Base-by-base conservation (phyloP, 345 rosid genomes). In the Viola odorata region DNA sequence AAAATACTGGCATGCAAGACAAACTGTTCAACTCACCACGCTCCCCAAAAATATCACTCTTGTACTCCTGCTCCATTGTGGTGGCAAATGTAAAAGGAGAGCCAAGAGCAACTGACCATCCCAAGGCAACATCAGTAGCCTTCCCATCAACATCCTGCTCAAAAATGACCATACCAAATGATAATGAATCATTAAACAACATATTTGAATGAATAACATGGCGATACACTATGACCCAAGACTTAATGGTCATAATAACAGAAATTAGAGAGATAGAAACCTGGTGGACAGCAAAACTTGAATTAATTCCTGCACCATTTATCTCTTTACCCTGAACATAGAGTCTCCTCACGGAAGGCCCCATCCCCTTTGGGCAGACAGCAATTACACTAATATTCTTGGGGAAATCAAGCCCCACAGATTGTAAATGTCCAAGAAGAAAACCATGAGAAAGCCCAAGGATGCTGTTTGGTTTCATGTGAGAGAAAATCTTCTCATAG, bases 41-140 rank as follows among this genome's bases (percentile, higher is more conserved):
- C 78, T 91, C 98, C 60, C 96, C 96, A 63, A 91, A 91, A 60
- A 91, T 86, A 76, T 91, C 98, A 82, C 98, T 91, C 84, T 72
- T 86, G 74, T 88, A 91, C 84, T 91, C 98, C 70, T 86, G 85
- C 72, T 88, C 98, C 64, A 86, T 72, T 15, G 92, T 88, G 16
- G 92, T 89, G 17, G 91, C 95, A 78, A 91, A 91, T 5, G 96
- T 82, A 67, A 85, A 87, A 45, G 96, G 96, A 57, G 98, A 91
- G 40, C 96, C 98, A 63, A 89, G 90, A 55, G 92, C 98, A 71
- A 91, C 79, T 4, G 95, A 91, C 92, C 96, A 91, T 72, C 95
- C 95, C 50, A 91, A 65, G 55, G 96, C 95, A 71, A 89, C 89
- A 73, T 89, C 83, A 4, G 95, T 80, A 6, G 92, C 96, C 72